Evolutionary conservation across 441 rosid species (phyloP), one percentile per base, ranked within the genome.

Genomic region (Theobroma grandiflorum): DNA sequence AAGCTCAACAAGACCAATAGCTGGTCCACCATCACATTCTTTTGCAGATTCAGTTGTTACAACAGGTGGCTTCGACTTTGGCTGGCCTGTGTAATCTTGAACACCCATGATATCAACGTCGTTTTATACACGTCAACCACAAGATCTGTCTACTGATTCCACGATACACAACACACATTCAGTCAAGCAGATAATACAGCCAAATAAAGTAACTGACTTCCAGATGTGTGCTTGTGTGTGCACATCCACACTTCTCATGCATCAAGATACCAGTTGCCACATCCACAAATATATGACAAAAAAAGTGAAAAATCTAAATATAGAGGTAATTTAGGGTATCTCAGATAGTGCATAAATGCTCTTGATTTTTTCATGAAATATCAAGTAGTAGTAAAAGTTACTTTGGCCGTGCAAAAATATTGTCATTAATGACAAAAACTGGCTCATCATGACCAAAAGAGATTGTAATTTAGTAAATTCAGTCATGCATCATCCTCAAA

Each of bases 1-100:
- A 1, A 94, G 82, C 80, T 94, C 98, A 45, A 89, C 78, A 73
- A 86, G 82, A 84, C 96, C 99, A 6, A 92, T 58, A 18, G 88
- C 75, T 42, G 94, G 93, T 0, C 89, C 98, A 52, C 38, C 35
- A 47, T 77, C 50, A 76, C 91, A 86, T 86, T 82, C 85, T 37
- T 84, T 90, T 31, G 93, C 94, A 75, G 91, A 87, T 78, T 97
- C 98, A 40, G 82, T 85, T 52, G 79, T 69, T 53, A 82, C 72
- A 11, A 81, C 86, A 22, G 86, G 69, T 11, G 95, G 86, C 83
- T 80, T 87, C 83, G 90, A 42, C 74, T 85, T 85, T 6, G 86
- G 74, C 66, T 83, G 72, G 49, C 68, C 61, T 52, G 72, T 74
- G 74, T 47, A 9, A 67, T 79, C 82, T 65, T 78, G 82, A 16